Evolutionary conservation across 768 basidiomycete species (phyloP), one percentile per base, ranked within the genome.

Genomic region (Tubosaeta brunneosetosa): DNA sequence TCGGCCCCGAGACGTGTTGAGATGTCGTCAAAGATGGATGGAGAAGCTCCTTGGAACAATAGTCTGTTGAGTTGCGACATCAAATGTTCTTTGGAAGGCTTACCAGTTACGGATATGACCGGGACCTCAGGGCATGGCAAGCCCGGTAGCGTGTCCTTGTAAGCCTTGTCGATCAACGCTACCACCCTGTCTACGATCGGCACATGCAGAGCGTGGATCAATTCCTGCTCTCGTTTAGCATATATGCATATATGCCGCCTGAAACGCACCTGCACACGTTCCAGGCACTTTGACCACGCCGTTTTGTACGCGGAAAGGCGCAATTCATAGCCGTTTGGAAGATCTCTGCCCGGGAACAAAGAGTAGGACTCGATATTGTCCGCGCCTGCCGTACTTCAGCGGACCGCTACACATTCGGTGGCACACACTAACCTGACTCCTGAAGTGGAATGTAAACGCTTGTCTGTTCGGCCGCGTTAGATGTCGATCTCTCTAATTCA

Each of bases 71-170:
- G 34, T 2, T 32, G 31, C 6, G 19, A 50, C 13, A 32, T 12
- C 27, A 14, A 13, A 12, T 37, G 12, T 54, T 16, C 17, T 33
- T 13, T 14, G 32, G 14, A 9, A 10, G 46, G 44, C 78, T 34
- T 57, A 85, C 85, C 77, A 47, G 77, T 75, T 29, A 88, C 71
- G 0, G 77, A 72, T 46, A 86, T 71, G 6, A 82, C 77, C 3
- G 85, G 84, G 6, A 88, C 62, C 59, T 88, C 86, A 5, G 73
- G 56, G 44, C 77, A 77, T 0, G 85, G 84, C n/a, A 85, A 64
- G 3, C 81, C 80, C 8, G 78, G 77, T 0, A 86, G 66, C 11
- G 70, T 57, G 46, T 76, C 67, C 0, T 62, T 58, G 56, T 84
- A 80, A 7, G 82, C 76, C 3, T 57, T 61, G 29, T 66, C 58